Conservation (phyloP, 345 rosid genomes). For the Ricinus communis region DNA sequence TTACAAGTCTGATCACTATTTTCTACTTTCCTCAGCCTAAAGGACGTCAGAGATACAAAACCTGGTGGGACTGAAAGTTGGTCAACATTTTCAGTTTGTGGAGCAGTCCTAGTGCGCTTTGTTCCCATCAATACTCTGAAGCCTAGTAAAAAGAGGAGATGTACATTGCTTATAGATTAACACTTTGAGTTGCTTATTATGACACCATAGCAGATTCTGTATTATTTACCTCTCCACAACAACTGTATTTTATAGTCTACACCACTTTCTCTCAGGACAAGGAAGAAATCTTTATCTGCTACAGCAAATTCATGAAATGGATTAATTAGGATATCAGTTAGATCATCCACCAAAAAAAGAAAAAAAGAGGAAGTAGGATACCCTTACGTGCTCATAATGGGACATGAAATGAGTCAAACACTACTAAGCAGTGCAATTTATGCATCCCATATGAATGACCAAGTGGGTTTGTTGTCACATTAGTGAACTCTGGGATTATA, state of each 20-base stretch:
- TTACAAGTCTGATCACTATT: slow-evolving; percentile 13
- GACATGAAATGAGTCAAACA: not conserved
- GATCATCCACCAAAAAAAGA: not conserved
- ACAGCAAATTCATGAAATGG: not conserved
- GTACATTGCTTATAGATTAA: not conserved
- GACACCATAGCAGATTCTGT: not conserved
- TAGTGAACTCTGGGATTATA: not conserved
- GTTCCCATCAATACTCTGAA: slow-evolving; percentile 4
- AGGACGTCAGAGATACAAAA: slow-evolving; percentile 45
- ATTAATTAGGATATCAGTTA: not conserved
- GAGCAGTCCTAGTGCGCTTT: slow-evolving; percentile 17
- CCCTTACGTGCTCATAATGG: not conserved
- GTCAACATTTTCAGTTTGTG: not conserved
- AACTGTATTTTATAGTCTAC: not conserved
- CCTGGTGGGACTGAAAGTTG: slow-evolving; percentile 34
- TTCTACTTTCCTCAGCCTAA: slow-evolving; percentile 38
- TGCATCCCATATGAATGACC: not conserved
- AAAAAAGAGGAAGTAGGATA: no score
- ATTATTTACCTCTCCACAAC: not conserved
- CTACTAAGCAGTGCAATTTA: not conserved
- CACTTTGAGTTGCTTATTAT: not conserved
- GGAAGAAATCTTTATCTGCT: not conserved
- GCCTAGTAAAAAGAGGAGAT: not conserved
- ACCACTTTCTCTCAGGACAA: not conserved
- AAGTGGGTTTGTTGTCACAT: not conserved